Conservation (phyloP, 176 grass and related monocot species). For the Cenchrus americanus region DNA sequence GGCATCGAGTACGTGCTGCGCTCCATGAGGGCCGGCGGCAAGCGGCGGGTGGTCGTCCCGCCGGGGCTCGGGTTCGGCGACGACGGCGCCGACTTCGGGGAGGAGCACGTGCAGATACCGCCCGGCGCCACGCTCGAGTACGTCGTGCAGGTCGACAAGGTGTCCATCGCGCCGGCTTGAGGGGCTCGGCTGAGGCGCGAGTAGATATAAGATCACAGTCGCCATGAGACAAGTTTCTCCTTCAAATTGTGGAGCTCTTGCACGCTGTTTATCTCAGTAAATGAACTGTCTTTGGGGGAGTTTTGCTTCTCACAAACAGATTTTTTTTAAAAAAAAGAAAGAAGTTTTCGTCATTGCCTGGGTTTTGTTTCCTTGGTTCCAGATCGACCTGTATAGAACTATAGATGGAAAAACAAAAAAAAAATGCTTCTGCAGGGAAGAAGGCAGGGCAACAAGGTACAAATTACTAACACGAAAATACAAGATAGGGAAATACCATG, state of each 20-base stretch:
- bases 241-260: neutral
- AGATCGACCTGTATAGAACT: neutral
- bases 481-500: neutral
- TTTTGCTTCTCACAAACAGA: neutral
- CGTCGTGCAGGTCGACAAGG: slow-evolving; percentile 92
- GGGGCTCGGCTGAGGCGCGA: neutral
- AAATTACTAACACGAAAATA: neutral
- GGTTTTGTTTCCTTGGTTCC: neutral
- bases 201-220: neutral
- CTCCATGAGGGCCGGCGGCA: slow-evolving; percentile 77
- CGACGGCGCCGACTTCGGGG: slow-evolving; percentile 77
- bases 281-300: neutral
- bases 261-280: neutral
- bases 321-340: neutral
- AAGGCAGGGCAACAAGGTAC: neutral
- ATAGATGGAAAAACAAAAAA: neutral
- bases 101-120: slow-evolving; percentile 45
- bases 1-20: slow-evolving; percentile 74
- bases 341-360: neutral
- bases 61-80: slow-evolving; percentile 71
- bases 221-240: neutral
- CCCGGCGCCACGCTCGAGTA: slow-evolving; percentile 64
- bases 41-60: slow-evolving; percentile 74
- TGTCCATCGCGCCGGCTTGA: slow-evolving; percentile 89
- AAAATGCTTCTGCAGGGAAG: neutral